Evolutionary conservation across 495 filamentous ascomycete species (phyloP).

Genomic region (Penicillium maclennaniae): DNA sequence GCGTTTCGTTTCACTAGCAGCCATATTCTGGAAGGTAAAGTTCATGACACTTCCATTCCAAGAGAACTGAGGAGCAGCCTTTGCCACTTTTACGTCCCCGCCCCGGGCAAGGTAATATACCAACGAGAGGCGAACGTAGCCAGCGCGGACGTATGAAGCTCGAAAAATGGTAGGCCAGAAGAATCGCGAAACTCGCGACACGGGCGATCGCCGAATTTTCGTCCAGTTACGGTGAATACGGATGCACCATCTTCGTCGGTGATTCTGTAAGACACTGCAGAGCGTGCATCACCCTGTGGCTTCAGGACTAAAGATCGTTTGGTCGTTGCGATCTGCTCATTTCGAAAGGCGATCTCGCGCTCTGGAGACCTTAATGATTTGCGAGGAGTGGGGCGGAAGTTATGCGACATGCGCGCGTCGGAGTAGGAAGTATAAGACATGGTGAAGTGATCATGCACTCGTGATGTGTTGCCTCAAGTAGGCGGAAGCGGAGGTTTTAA

Average conservation of each 20-base stretch:
- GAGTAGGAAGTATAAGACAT: conserved; percentile 20
- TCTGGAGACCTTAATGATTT: conserved; percentile 18
- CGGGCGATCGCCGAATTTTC: conserved; percentile 19
- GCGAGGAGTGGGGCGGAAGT: conserved; percentile 9
- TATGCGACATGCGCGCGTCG: conserved; percentile 11
- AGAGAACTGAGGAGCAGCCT: conserved; percentile 10
- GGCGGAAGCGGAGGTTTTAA: neutral
- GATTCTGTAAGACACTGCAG: conserved; percentile 23
- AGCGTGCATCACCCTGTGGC: conserved; percentile 15
- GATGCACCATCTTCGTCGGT: conserved; percentile 17
- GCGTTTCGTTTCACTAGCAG: conserved; percentile 14
- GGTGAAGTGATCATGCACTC: neutral
- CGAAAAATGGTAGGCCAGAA: conserved; percentile 27
- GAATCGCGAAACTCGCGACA: conserved; percentile 28
- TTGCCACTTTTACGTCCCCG: conserved; percentile 11
- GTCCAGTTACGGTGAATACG: conserved; percentile 21
- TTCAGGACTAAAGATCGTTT: conserved; percentile 21
- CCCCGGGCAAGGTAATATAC: conserved; percentile 27
- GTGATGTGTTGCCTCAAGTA: neutral
- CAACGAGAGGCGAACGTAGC: conserved; percentile 10
- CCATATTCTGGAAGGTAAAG: conserved; percentile 25
- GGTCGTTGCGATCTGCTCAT: conserved; percentile 16
- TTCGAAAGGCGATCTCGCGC: conserved; percentile 24
- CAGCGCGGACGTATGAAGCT: conserved; percentile 17
- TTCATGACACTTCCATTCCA: conserved; percentile 16